Conservation (phyloP, 495 filamentous ascomycete species). For the Podospora anserina region DNA sequence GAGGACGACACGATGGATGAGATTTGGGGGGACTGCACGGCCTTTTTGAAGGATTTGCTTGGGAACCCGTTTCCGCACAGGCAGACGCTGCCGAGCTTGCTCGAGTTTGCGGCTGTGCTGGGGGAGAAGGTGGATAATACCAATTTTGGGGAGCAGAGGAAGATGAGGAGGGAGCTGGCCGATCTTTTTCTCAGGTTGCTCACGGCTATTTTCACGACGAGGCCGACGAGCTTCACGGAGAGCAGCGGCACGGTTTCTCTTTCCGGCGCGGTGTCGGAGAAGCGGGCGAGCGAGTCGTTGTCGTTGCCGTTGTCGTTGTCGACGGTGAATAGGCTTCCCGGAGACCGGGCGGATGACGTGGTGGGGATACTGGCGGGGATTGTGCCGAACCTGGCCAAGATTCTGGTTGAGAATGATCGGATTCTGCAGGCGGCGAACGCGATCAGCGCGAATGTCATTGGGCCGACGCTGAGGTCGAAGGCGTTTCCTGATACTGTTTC, state of each 20-base stretch:
- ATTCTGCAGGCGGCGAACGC: constrained; percentile 69
- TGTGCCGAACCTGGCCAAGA: constrained; percentile 77
- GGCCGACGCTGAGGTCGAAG: constrained; percentile 78
- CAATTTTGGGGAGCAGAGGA: constrained; percentile 92
- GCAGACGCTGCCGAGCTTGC: constrained; percentile 78
- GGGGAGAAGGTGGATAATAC: constrained; percentile 96
- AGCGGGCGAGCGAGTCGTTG: constrained; percentile 22
- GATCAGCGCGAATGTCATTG: constrained; percentile 80
- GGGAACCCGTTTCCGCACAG: constrained; percentile 94
- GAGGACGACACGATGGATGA: constrained; percentile 99
- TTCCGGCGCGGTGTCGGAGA: constrained; percentile 30
- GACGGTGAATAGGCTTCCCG: constrained; percentile 29
- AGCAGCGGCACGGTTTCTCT: constrained; percentile 8
- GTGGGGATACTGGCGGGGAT: constrained; percentile 74
- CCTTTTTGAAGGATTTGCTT: constrained; percentile 84
- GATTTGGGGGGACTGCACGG: constrained; percentile 93
- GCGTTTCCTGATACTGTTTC: constrained; percentile 84
- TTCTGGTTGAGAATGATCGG: constrained; percentile 81
- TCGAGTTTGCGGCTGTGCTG: constrained; percentile 85
- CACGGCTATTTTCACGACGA: constrained; percentile 85
- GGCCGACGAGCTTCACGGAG: constrained; percentile 62
- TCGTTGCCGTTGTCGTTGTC: constrained; percentile 23
- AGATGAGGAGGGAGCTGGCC: constrained; percentile 87
- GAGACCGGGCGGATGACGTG: constrained; percentile 66
- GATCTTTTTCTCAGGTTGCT: constrained; percentile 85